Evolutionary conservation across 2,329 filamentous ascomycete species (phyloP).

Genomic region (Penicillium sp.): DNA sequence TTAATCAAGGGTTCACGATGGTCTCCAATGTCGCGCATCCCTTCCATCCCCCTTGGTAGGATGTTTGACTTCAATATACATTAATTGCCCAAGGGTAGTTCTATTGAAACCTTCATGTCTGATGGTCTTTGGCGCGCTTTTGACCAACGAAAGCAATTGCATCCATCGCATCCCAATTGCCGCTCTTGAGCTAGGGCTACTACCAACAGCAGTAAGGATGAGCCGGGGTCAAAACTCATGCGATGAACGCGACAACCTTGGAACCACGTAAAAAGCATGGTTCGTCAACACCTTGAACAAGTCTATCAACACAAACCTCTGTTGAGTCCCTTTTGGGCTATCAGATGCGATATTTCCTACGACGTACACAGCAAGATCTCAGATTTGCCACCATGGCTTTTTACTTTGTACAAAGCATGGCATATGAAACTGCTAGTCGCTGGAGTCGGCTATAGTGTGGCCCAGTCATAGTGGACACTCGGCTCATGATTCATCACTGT

Average conservation of each 20-base stretch:
- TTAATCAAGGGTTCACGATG: slow-evolving; percentile 28
- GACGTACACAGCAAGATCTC: background rate
- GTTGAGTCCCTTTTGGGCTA: background rate
- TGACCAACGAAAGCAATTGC: background rate
- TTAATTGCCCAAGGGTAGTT: slow-evolving; percentile 11
- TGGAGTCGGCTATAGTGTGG: slow-evolving; percentile 5
- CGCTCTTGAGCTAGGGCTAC: background rate
- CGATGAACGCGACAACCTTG: background rate
- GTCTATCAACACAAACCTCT: background rate
- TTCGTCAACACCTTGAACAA: background rate
- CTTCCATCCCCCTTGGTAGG: slow-evolving; percentile 23
- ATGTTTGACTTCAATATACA: slow-evolving; percentile 20
- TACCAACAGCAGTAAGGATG: background rate
- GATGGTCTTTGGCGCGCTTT: background rate
- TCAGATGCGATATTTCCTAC: background rate
- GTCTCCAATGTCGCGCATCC: slow-evolving; percentile 29
- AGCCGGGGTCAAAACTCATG: background rate
- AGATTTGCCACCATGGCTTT: slow-evolving; percentile 18
- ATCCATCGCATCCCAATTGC: too few relatives aligned
- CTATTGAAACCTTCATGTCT: slow-evolving; percentile 10
- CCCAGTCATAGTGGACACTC: slow-evolving; percentile 13
- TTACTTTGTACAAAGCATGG: background rate
- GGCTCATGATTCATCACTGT: slow-evolving; percentile 7
- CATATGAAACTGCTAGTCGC: slow-evolving; percentile 19
- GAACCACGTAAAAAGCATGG: background rate